Base-by-base conservation (phyloP, 805 yeast species). In the Wickerhamiella sorbophila region DNA sequence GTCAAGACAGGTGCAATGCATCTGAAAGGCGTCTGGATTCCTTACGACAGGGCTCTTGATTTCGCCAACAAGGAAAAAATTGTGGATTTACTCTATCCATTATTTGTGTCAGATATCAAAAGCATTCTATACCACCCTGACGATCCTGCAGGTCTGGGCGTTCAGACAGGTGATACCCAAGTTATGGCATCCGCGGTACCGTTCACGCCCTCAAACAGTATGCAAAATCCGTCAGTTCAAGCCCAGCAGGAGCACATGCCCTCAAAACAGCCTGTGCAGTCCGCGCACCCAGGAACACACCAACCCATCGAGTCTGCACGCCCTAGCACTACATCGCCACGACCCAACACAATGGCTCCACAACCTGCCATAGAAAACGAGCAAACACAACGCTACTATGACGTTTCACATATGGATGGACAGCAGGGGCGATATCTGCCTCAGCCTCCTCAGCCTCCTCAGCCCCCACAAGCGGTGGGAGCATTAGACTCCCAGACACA, bases 1-100 rank as follows among this genome's bases (percentile, higher is more conserved):
- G 88, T 82, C 35, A 82, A 82, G 61, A 78, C 80, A 46, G 94
- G 94, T 4, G 77, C 86, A 12, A 81, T 82, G 87, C 87, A 82
- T 59, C 65, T 82, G 52, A 82, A 82, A 62, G 94, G 94, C 31
- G 93, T 82, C 37, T 82, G 94, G 94, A 80, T 82, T 45, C 93
- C 94, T 1, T 80, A 79, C 55, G 88, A 81, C 48, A 66, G 91
- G 39, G 94, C 93, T 1, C 64, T 76, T 37, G 79, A 79, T 27
- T 77, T 81, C 74, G 93, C 94, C 15, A 79, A 79, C 59, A 67
- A 78, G 48, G 91, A 82, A 57, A 80, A 83, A 33, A 79, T 79
- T 46, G 74, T 71, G 21, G 84, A 78, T 50, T 54, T 71, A 31
- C 65, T 79, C 45, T 77, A 75, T 53, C 84, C 85, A 2, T 62